Percentiles rank a stretch among this genome's conserved stretches.
Evolutionary conservation across 2,329 filamentous ascomycete genomes (phyloP).

Genomic region (Aspergillus calidoustus): DNA sequence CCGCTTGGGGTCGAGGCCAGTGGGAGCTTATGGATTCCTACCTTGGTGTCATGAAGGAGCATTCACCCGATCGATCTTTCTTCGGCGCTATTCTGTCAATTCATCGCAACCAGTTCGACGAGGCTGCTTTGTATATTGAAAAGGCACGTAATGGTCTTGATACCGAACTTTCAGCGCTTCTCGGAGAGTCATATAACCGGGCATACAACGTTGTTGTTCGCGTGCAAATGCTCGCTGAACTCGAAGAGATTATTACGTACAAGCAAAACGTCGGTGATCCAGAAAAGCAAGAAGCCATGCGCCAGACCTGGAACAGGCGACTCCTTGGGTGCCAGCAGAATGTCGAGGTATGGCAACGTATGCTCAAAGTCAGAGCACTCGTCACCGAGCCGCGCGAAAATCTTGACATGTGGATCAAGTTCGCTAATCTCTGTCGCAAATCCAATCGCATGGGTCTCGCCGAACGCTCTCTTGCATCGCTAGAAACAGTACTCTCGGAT

Average conservation of each 20-base stretch:
- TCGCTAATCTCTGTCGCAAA: conserved; percentile 96
- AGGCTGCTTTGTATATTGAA: conserved; percentile 85
- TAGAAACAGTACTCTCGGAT: conserved; percentile 72
- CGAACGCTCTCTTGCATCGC: conserved; percentile 88
- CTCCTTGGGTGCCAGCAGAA: conserved; percentile 95
- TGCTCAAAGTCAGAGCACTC: conserved; percentile 90
- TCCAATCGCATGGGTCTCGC: conserved; percentile 92
- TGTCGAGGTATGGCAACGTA: conserved; percentile 97
- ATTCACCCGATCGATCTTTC: conserved; percentile 93
- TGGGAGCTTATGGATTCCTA: conserved; percentile 99
- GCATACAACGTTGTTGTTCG: conserved; percentile 98
- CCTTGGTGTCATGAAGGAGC: conserved; percentile 88
- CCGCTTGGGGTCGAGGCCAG: conserved; percentile 93
- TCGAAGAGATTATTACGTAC: conserved; percentile 97
- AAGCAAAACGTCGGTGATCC: conserved; percentile 83
- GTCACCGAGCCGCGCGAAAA: conserved; percentile 93
- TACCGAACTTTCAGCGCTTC: conserved; percentile 89
- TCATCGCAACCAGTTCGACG: conserved; percentile 92
- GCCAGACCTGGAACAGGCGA: conserved; percentile 92
- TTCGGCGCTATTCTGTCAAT: conserved; percentile 95
- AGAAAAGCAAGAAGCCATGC: conserved; percentile 88
- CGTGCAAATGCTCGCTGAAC: conserved; percentile 97
- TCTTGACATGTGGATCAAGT: conserved; percentile 99
- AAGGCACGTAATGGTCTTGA: conserved; percentile 92
- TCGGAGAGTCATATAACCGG: conserved; percentile 98